Percentiles rank a stretch among this genome's conserved stretches.
Evolutionary conservation across 1,284 basidiomycete genomes (phyloP).

Genomic region (Xerocomus tenax): DNA sequence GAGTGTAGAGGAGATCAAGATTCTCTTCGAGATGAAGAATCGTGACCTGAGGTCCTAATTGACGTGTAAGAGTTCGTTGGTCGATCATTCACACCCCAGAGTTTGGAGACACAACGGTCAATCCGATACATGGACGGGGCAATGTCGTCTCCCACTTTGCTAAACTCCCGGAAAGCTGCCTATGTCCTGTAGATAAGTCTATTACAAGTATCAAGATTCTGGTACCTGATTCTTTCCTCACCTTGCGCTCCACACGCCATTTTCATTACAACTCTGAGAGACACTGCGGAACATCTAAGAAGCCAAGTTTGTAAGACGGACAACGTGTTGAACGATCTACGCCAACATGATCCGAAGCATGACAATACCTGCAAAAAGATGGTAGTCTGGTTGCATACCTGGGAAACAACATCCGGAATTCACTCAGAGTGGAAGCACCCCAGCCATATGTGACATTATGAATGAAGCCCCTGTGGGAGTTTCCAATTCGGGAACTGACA

Average conservation of each 20-base stretch:
- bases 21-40: constrained; percentile 29
- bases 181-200: constrained; percentile 1
- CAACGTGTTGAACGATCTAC: neutral
- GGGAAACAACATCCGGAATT: neutral
- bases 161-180: neutral
- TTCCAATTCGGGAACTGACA: neutral
- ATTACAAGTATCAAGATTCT: neutral
- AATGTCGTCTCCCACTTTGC: neutral
- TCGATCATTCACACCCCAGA: neutral
- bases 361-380: neutral
- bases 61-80: neutral
- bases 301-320: neutral
- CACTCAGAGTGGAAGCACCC: neutral
- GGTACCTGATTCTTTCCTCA: neutral
- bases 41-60: neutral
- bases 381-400: neutral
- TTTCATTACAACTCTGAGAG: neutral
- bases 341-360: neutral
- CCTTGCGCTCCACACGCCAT: neutral
- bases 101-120: neutral
- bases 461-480: neutral
- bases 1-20: constrained; percentile 38
- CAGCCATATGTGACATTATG: neutral
- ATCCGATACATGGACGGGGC: neutral
- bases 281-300: neutral